Evolutionary conservation across 306 rosid species (phyloP).

Genomic region (Delonix regia): DNA sequence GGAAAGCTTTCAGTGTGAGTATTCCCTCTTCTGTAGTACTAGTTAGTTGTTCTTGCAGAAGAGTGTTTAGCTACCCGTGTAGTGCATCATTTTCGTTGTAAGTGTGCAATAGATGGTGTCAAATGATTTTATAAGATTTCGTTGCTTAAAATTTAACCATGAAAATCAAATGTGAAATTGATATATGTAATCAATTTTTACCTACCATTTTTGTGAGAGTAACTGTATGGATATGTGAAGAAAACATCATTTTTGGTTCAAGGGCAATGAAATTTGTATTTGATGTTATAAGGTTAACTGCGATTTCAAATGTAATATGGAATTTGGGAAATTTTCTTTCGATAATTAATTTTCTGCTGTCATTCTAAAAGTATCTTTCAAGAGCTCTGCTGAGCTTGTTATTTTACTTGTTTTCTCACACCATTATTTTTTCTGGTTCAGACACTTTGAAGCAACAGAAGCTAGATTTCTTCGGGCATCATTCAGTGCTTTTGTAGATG

Average conservation of each 20-base stretch:
- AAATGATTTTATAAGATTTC: not conserved
- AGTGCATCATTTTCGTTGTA: conserved; percentile 1
- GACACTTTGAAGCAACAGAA: conserved; percentile 87
- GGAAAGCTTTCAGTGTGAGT: conserved; percentile 85
- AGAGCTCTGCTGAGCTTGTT: not conserved
- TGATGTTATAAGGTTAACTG: not conserved
- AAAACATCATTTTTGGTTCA: conserved; percentile 14
- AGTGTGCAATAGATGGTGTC: conserved; percentile 9
- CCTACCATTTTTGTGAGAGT: not conserved
- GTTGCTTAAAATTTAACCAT: not conserved
- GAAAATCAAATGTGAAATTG: not conserved
- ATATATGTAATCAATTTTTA: conserved; percentile 3
- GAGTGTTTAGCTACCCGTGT: not conserved
- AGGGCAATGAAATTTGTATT: not conserved
- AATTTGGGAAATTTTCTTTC: not conserved
- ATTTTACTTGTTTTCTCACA: not conserved
- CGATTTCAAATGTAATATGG: not conserved
- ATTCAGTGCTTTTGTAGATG: conserved; percentile 78
- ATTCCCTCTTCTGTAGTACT: conserved; percentile 7
- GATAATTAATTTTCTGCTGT: not conserved
- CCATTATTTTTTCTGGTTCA: conserved; percentile 34
- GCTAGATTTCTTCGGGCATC: conserved; percentile 96
- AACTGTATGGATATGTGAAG: not conserved
- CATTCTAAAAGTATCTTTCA: conserved; percentile 7
- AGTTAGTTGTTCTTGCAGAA: not conserved